Conservation (phyloP, 176 grass and related monocot genomes). For the Paspalum vaginatum region DNA sequence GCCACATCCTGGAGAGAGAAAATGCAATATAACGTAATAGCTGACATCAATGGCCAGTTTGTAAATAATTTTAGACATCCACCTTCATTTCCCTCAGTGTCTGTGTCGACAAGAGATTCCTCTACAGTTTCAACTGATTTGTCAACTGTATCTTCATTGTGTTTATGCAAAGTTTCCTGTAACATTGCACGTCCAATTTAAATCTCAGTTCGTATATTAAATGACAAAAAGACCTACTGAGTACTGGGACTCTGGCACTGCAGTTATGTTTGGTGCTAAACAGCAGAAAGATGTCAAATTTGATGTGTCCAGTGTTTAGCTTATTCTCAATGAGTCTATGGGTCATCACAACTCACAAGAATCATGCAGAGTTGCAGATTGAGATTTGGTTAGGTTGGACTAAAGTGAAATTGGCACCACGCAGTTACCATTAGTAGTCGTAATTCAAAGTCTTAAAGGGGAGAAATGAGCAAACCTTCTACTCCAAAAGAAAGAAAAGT, state of each 20-base stretch:
- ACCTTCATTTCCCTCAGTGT: conserved; percentile 44
- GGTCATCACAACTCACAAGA: background rate
- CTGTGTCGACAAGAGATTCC: conserved; percentile 49
- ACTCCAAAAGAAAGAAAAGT: no score
- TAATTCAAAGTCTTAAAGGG: background rate
- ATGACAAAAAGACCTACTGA: background rate
- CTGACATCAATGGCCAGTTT: conserved; percentile 88
- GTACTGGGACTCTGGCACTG: background rate
- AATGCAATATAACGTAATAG: conserved; percentile 83
- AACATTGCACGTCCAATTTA: conserved; percentile 2
- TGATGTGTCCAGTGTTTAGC: background rate
- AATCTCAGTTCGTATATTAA: conserved; percentile 2
- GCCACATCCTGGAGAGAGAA: conserved; percentile 93
- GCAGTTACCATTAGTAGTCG: background rate
- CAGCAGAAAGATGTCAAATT: background rate
- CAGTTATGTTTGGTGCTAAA: background rate
- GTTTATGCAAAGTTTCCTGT: conserved; percentile 92
- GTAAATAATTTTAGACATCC: conserved; percentile 64
- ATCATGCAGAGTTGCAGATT: no score
- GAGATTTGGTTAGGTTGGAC: background rate
- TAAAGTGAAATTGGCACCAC: background rate
- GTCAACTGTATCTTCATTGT: conserved; percentile 50
- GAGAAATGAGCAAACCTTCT: no score
- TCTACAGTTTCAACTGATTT: conserved; percentile 47
- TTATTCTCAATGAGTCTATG: conserved; percentile 2